Percentiles rank a stretch among this genome's conserved stretches.
Evolutionary conservation across 2,329 filamentous ascomycete species (phyloP).

Genomic region (Fonsecaea erecta): DNA sequence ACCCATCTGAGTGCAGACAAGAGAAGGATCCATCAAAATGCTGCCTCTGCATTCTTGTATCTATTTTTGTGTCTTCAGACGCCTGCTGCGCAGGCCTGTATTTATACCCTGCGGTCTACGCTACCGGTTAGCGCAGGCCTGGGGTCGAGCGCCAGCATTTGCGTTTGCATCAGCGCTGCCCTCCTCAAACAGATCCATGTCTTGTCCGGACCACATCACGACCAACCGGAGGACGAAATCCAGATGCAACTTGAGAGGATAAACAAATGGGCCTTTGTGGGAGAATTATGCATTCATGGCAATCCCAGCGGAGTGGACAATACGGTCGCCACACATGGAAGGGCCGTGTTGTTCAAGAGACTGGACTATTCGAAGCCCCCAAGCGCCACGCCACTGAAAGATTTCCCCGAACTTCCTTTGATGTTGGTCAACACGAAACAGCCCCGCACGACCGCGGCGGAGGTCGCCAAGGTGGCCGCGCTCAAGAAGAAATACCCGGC

Average conservation of each 20-base stretch:
- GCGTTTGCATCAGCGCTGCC: conserved; percentile 83
- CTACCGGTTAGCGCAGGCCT: conserved; percentile 91
- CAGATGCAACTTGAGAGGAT: conserved; percentile 89
- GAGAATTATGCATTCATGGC: conserved; percentile 95
- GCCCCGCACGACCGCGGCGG: conserved; percentile 78
- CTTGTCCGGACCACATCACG: conserved; percentile 85
- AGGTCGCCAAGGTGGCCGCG: conserved; percentile 83
- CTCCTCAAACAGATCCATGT: conserved; percentile 86
- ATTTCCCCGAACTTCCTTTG: conserved; percentile 89
- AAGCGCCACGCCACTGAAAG: conserved; percentile 73
- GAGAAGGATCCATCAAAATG: conserved; percentile 81
- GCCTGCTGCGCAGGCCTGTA: conserved; percentile 75
- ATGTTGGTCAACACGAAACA: conserved; percentile 89
- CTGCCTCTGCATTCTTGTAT: conserved; percentile 87
- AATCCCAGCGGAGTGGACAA: conserved; percentile 98
- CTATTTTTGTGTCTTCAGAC: conserved; percentile 87
- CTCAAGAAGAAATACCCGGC: conserved; percentile 74
- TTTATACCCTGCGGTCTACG: conserved; percentile 90
- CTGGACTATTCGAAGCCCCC: conserved; percentile 78
- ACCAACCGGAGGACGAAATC: conserved; percentile 87
- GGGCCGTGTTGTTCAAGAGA: conserved; percentile 88
- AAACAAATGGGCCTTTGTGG: conserved; percentile 96
- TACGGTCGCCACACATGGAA: conserved; percentile 90
- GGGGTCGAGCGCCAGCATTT: conserved; percentile 91
- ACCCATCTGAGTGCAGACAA: conserved; percentile 66